These are phyloP conservation scores for Ceriops tagal DNA, from an alignment of 345 rosid genomes.

Conservation along the genomic window DNA sequence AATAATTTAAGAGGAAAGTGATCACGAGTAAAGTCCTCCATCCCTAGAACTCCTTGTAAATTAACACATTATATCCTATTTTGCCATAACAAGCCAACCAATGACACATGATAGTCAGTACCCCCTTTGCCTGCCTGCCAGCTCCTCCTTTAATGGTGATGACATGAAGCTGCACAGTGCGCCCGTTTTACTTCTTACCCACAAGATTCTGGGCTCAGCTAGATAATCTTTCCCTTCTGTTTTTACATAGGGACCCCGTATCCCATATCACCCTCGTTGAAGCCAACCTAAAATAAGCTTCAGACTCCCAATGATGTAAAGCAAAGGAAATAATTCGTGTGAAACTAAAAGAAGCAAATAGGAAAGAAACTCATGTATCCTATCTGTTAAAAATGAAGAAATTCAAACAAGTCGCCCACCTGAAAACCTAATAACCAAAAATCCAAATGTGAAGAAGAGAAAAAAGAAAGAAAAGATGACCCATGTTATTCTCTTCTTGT, in stretches of 20 bases:
- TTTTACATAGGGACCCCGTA: not conserved
- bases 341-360: not conserved
- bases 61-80: not conserved
- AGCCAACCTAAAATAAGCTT: not conserved
- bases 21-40: too few species aligned
- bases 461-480: not conserved
- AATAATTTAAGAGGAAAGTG: too few species aligned
- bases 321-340: not conserved
- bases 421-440: not conserved
- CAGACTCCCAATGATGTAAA: not conserved
- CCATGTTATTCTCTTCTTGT: not conserved
- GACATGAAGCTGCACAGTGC: too few species aligned
- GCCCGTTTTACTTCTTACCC: too few species aligned
- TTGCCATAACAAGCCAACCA: constrained; percentile 1
- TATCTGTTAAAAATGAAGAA: constrained; percentile 33
- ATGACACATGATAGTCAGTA: not conserved
- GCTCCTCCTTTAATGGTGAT: too few species aligned
- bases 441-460: not conserved
- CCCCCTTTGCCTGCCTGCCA: too few species aligned
- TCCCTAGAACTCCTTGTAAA: not conserved
- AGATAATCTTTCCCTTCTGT: too few species aligned
- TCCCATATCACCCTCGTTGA: not conserved
- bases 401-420: constrained; percentile 26
- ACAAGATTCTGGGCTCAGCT: not conserved
- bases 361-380: constrained; percentile 15